Evolutionary conservation across 1,284 basidiomycete species (phyloP), one percentile per base, ranked within the genome.

Genomic region (Coriolopsis trogii): DNA sequence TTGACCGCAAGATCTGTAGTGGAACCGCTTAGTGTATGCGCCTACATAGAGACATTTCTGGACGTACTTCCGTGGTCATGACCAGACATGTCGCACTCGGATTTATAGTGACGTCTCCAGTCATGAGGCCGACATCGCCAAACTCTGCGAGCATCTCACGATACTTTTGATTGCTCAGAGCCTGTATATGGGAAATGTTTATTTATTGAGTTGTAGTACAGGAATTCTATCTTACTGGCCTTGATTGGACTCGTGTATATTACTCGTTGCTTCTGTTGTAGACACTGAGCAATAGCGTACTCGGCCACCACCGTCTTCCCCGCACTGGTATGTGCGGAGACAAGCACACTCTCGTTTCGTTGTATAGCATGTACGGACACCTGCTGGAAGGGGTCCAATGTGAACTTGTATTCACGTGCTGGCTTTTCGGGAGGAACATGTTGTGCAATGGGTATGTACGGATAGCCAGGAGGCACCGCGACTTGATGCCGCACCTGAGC

Each of bases 191-290:
- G 45, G 51, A 55, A 56, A 61, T 3, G 24, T 41, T 56, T 47
- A 58, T 56, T 52, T 41, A 51, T 53, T 40, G 59, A 59, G 65
- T 53, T 63, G 62, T 46, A 58, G 46, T 49, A 46, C 41, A 41
- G 49, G 23, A 45, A 28, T n/a, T 52, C 45, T 56, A 56, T 31
- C 51, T 57, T 50, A 77, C 81, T 68, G 69, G 93, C 95, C 85
- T 99, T 99, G 77, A 99, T 99, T 49, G 97, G 97, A 80, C 91
- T 95, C 16, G 97, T 99, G 74, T 99, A 99, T 55, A 99, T 98
- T 54, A 99, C 95, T 70, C 97, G 82, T 72, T 98, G 95, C 64
- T 93, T 94, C 66, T 89, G 84, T 68, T 85, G 84, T 60, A 99
- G 76, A 77, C 92, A 96, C 66, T 96, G 94, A 0, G 97, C 97